A percentile compares a stretch with the other conserved stretches of the same genome.
Conservation (phyloP, 352 stramenopile genomes). For the Peronosclerospora sorghi region DNA sequence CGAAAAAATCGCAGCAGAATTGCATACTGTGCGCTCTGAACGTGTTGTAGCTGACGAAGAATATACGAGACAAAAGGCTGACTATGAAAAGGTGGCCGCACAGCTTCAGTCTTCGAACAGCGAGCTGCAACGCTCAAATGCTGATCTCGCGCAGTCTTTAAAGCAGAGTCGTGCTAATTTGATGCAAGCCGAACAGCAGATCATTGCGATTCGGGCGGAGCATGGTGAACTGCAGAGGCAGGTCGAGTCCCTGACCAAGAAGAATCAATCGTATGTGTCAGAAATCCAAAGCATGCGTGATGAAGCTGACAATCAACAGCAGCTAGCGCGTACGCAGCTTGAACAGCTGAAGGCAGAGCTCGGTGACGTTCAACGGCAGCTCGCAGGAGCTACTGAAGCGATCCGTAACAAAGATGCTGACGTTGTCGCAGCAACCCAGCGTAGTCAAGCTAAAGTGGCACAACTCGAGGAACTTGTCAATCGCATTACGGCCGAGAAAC, state of each 20-base stretch:
- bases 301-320: slow-evolving; percentile 36
- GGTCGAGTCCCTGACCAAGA: slow-evolving; percentile 46
- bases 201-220: slow-evolving; percentile 24
- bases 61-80: slow-evolving; percentile 15
- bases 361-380: slow-evolving; percentile 26
- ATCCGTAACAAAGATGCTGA: slow-evolving; percentile 31
- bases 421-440: slow-evolving; percentile 17
- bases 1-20: slow-evolving; percentile 16
- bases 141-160: slow-evolving; percentile 34
- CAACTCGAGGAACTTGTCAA: slow-evolving; percentile 17
- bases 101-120: slow-evolving; percentile 18
- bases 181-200: slow-evolving; percentile 33
- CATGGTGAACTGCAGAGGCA: slow-evolving; percentile 32
- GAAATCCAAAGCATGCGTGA: slow-evolving; percentile 40
- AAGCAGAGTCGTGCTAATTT: slow-evolving; percentile 31
- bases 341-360: slow-evolving; percentile 27
- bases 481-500: slow-evolving; percentile 18
- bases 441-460: slow-evolving; percentile 23
- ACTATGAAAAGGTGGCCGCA: slow-evolving; percentile 13
- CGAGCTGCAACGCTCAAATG: slow-evolving; percentile 39
- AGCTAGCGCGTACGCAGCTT: slow-evolving; percentile 15
- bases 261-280: slow-evolving; percentile 43
- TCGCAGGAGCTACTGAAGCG: slow-evolving; percentile 17
- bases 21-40: slow-evolving; percentile 17
- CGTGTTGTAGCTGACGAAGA: slow-evolving; percentile 23